A percentile compares a stretch with the other conserved stretches of the same genome.
Conservation (phyloP, 768 basidiomycete genomes). For the Terana coerulea region DNA sequence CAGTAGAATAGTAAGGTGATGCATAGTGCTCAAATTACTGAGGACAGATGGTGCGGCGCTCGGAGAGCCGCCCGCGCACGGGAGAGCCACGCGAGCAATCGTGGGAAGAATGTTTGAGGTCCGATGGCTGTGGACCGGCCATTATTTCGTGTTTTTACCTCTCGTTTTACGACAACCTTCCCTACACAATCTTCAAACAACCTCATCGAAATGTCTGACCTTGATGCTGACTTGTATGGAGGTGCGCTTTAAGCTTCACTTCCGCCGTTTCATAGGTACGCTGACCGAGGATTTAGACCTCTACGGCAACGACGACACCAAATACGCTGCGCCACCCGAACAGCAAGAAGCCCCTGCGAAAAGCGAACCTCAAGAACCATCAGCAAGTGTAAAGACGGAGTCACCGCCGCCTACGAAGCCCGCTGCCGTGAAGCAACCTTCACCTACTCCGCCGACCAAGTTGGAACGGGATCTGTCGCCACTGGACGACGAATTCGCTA, state of each 20-base stretch:
- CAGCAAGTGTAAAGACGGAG: conserved; percentile 9
- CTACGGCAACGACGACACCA: conserved; percentile 60
- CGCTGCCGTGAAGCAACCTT: conserved; percentile 9
- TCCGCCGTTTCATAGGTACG: conserved; percentile 1
- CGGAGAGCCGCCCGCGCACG: too few species aligned
- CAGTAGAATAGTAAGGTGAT: too few species aligned
- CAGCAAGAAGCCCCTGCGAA: conserved; percentile 30
- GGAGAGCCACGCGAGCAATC: too few species aligned
- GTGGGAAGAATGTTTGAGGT: too few species aligned
- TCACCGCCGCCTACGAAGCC: conserved; percentile 22
- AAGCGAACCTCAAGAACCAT: conserved; percentile 11
- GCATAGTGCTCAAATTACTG: too few species aligned
- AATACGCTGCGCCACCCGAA: conserved; percentile 48
- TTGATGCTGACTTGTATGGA: conserved; percentile 88
- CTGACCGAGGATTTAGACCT: conserved; percentile 45
- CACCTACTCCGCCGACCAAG: conserved; percentile 10
- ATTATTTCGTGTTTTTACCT: too few species aligned
- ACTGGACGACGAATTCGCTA: conserved; percentile 19
- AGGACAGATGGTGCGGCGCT: too few species aligned
- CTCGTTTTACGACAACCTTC: too few species aligned
- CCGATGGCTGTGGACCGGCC: too few species aligned
- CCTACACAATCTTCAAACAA: too few species aligned
- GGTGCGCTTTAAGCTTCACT: conserved; percentile 38
- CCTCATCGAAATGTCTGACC: conserved; percentile 57
- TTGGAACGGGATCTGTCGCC: conserved; percentile 8